phyloP scores from a whole-genome alignment of 1,284 basidiomycete species.

The Moesziomyces sp. region DNA sequence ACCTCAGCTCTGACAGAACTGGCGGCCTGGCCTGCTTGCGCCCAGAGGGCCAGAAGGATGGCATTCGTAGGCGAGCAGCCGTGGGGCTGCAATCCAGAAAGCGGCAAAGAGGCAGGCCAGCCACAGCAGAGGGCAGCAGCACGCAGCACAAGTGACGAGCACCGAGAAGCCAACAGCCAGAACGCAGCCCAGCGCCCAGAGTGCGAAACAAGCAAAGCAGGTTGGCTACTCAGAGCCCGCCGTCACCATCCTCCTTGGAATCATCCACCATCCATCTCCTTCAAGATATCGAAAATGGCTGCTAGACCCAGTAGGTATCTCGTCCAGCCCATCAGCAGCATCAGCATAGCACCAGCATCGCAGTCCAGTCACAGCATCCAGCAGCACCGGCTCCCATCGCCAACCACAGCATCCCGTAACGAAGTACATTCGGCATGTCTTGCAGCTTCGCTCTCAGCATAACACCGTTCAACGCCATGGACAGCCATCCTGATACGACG shows the following conservation, averaged over 20 bases:
- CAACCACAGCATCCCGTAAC: background rate
- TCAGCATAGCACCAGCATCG: constrained; percentile 1
- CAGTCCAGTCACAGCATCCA: constrained; percentile 2
- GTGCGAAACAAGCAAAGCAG: constrained; percentile 2
- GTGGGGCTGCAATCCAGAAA: background rate
- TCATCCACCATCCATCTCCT: constrained; percentile 52
- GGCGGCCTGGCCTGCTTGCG: background rate
- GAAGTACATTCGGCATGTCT: background rate
- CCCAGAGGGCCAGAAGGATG: no score
- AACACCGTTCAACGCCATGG: background rate
- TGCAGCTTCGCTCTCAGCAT: background rate
- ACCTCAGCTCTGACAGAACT: background rate
- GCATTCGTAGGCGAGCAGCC: background rate
- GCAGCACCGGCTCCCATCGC: background rate
- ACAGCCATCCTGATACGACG: no score
- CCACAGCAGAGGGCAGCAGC: background rate
- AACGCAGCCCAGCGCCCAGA: background rate
- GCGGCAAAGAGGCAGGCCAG: background rate
- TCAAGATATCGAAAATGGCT: constrained; percentile 61
- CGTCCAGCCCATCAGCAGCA: constrained; percentile 16
- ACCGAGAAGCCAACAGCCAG: constrained; percentile 1
- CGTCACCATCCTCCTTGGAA: constrained; percentile 46
- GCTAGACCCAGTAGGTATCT: constrained; percentile 59
- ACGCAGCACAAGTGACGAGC: background rate
- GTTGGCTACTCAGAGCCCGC: constrained; percentile 42